Percentiles rank a stretch among this genome's conserved stretches.
These are phyloP conservation scores for Stachybotrys chartarum DNA, from an alignment of 2,329 filamentous ascomycete genomes.

Conservation along the genomic window DNA sequence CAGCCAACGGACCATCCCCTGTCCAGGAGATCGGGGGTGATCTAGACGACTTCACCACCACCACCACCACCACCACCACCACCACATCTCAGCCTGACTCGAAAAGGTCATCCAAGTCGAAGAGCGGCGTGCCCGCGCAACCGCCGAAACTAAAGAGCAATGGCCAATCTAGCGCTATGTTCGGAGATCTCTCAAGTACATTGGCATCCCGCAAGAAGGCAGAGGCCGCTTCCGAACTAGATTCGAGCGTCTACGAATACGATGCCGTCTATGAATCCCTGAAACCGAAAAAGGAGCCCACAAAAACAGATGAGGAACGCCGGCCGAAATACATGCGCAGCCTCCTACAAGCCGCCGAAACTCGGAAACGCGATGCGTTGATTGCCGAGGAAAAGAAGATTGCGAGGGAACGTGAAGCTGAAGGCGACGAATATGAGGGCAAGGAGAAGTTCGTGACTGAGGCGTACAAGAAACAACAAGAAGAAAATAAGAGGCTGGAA, in stretches of 20 bases:
- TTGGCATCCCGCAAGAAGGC: slow-evolving; percentile 57
- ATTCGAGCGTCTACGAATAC: slow-evolving; percentile 78
- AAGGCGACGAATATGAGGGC: slow-evolving; percentile 73
- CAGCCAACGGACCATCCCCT: slow-evolving; percentile 24
- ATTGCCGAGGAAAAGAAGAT: slow-evolving; percentile 77
- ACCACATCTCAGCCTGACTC: slow-evolving; percentile 13
- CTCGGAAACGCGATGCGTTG: slow-evolving; percentile 69
- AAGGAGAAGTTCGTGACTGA: slow-evolving; percentile 85
- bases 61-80: slow-evolving; percentile 14
- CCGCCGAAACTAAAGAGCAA: slow-evolving; percentile 39
- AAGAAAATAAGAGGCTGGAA: slow-evolving; percentile 63
- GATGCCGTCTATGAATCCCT: slow-evolving; percentile 75
- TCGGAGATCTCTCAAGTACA: slow-evolving; percentile 60
- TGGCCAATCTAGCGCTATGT: slow-evolving; percentile 35
- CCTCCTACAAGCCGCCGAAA: slow-evolving; percentile 64
- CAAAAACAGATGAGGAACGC: slow-evolving; percentile 46
- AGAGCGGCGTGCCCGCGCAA: slow-evolving; percentile 23
- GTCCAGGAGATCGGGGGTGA: slow-evolving; percentile 57
- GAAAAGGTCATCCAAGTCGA: slow-evolving; percentile 25
- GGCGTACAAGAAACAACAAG: slow-evolving; percentile 75
- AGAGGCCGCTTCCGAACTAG: slow-evolving; percentile 57
- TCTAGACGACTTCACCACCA: slow-evolving; percentile 41
- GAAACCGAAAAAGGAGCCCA: slow-evolving; percentile 56
- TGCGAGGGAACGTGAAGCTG: slow-evolving; percentile 68
- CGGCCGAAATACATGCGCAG: slow-evolving; percentile 75